phyloP scores from a whole-genome alignment of 1,139 yeast species.

The Debaryomyces sp. region DNA sequence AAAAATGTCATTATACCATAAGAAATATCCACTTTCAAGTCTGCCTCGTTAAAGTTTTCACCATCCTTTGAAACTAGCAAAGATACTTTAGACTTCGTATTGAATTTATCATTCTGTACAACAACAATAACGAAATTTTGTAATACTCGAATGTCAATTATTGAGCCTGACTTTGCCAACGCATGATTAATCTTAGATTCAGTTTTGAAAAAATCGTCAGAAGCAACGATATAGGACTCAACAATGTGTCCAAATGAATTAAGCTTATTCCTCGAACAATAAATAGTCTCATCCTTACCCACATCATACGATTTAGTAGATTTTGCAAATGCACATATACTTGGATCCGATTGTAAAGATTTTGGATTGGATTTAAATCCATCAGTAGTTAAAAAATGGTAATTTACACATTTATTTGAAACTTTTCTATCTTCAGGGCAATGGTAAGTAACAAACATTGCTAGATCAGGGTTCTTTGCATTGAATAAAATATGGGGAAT shows the following conservation, averaged over 20 bases:
- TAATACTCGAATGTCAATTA: conserved; percentile 51
- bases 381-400: conserved; percentile 55
- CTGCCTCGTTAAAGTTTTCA: conserved; percentile 50
- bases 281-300: conserved; percentile 46
- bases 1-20: conserved; percentile 53
- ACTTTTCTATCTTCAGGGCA: conserved; percentile 33
- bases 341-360: conserved; percentile 32
- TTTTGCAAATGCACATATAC: conserved; percentile 56
- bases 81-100: conserved; percentile 40
- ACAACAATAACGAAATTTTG: conserved; percentile 57
- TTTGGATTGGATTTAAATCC: conserved; percentile 50
- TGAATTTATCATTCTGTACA: conserved; percentile 51
- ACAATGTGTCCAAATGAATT: conserved; percentile 50
- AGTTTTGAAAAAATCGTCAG: conserved; percentile 60
- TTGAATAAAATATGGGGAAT: conserved; percentile 37
- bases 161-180: conserved; percentile 36
- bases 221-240: conserved; percentile 42
- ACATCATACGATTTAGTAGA: conserved; percentile 39
- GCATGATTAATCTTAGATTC: conserved; percentile 22
- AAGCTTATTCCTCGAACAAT: conserved; percentile 48
- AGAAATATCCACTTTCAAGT: conserved; percentile 47
- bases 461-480: conserved; percentile 39
- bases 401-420: conserved; percentile 31
- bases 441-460: conserved; percentile 39
- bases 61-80: conserved; percentile 66